phyloP scores from a whole-genome alignment of 2,329 filamentous ascomycete genomes.

The Epichloe festucae region DNA sequence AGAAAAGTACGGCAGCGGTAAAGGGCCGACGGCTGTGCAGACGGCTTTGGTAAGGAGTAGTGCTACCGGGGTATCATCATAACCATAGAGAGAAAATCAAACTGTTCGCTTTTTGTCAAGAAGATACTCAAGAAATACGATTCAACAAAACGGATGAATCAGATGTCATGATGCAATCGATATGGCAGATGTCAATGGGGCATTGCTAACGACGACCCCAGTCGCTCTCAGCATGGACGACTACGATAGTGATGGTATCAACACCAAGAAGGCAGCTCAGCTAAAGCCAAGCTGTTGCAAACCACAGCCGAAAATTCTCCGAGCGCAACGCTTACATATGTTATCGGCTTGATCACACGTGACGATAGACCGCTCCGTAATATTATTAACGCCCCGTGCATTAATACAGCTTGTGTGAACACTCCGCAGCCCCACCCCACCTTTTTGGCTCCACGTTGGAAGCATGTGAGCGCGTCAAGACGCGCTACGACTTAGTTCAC shows the following conservation, averaged over 20 bases:
- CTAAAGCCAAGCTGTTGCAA: not conserved
- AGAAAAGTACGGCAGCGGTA: not conserved
- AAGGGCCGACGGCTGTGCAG: constrained; percentile 22
- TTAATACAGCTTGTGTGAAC: too few species aligned
- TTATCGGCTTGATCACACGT: constrained; percentile 9
- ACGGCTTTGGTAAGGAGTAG: constrained; percentile 14
- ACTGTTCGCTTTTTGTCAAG: not conserved
- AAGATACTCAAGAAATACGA: not conserved
- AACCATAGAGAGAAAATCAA: not conserved
- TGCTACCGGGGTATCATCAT: constrained; percentile 37
- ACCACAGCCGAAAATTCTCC: constrained; percentile 9
- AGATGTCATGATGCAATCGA: not conserved
- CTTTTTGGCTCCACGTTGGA: not conserved
- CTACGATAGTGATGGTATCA: constrained; percentile 5
- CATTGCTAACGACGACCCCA: not conserved
- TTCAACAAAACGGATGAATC: not conserved
- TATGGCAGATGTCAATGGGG: not conserved
- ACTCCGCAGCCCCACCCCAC: not conserved
- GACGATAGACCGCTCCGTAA: constrained; percentile 2
- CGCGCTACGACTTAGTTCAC: not conserved
- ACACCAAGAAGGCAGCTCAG: not conserved
- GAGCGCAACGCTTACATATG: not conserved
- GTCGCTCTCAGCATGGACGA: not conserved
- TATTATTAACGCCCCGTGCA: too few species aligned
- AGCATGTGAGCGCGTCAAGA: not conserved